Conservation (phyloP, 2,329 filamentous ascomycete genomes). For the Alternaria postmessia region DNA sequence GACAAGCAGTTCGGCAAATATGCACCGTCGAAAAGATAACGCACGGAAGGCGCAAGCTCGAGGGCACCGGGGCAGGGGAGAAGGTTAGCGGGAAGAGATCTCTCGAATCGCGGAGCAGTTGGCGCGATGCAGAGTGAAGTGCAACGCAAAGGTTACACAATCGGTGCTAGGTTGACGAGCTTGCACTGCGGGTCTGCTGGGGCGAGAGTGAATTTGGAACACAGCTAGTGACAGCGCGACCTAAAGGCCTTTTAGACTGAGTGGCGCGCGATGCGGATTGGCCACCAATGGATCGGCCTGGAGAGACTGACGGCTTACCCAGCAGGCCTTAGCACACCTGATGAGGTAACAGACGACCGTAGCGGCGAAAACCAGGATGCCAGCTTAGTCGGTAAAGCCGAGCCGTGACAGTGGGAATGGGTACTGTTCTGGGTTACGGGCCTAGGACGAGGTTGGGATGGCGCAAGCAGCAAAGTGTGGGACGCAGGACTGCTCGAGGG, state of each 20-base stretch:
- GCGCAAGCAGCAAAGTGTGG: conserved; percentile 35
- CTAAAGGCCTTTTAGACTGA: conserved; percentile 34
- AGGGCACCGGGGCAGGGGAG: conserved; percentile 40
- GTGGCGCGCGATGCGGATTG: conserved; percentile 50
- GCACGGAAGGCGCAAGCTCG: conserved; percentile 49
- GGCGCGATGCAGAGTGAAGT: conserved; percentile 43
- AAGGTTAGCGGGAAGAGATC: conserved; percentile 29
- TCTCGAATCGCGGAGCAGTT: conserved; percentile 49
- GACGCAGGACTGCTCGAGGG: conserved; percentile 25
- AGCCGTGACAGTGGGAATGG: conserved; percentile 46
- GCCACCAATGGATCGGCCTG: conserved; percentile 41
- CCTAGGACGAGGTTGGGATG: conserved; percentile 35
- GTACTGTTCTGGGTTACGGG: conserved; percentile 37
- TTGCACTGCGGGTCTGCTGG: conserved; percentile 35
- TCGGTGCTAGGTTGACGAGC: conserved; percentile 45
- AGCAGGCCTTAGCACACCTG: conserved; percentile 43
- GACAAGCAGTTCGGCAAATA: conserved; percentile 53
- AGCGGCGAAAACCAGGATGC: conserved; percentile 29
- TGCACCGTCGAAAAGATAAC: conserved; percentile 50
- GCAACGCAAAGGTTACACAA: conserved; percentile 50
- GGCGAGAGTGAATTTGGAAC: conserved; percentile 39
- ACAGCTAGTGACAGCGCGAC: conserved; percentile 45
- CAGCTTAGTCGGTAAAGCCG: conserved; percentile 44
- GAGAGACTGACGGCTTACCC: conserved; percentile 41
- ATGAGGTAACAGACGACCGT: conserved; percentile 49